Evolutionary conservation across 495 filamentous ascomycete species (phyloP), one percentile per base, ranked within the genome.

Genomic region (Aspergillus bertholletiae): DNA sequence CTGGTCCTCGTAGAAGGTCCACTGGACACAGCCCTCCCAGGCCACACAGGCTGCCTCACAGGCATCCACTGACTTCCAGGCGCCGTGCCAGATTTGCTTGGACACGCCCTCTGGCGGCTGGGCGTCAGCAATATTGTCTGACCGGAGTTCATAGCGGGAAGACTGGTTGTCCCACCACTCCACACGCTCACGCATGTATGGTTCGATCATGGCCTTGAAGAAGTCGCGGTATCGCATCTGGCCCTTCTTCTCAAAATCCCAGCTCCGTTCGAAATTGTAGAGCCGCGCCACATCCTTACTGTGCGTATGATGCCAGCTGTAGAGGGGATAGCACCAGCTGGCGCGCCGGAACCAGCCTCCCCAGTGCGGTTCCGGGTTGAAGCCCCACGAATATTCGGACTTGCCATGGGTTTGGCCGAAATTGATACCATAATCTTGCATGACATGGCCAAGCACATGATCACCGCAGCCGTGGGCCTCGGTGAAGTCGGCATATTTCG

Each of bases 281-380:
- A 65, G 64, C 24, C 59, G 17, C n/a, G 59, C 58, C 4, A 71
- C 63, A 17, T 69, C 66, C 46, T 55, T 58, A 23, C 56, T 49
- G 22, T 67, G 59, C 11, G 62, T 61, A 56, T 81, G 76, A 59
- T 81, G 78, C 76, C 79, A 71, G 28, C 72, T 80, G 49, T 78
- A 60, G 2, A 77, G 69, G 5, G 78, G 77, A 35, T 75, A 66
- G 50, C 78, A 81, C 77, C 76, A 80, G 30, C 66, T 61, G 2
- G 60, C 56, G 30, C 55, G 51, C 20, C 67, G 57, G 50, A 56
- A 70, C 56, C 49, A 67, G 37, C 67, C 70, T 39, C 76, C 73
- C 35, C 72, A 71, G 21, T 75, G 59, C 26, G 70, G 67, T 8
- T 63, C 65, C 8, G 69, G 68, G 44, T 73, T 74, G 50, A 76